Base-by-base conservation (phyloP, 2,329 filamentous ascomycete species). In the Colletotrichum sp. region DNA sequence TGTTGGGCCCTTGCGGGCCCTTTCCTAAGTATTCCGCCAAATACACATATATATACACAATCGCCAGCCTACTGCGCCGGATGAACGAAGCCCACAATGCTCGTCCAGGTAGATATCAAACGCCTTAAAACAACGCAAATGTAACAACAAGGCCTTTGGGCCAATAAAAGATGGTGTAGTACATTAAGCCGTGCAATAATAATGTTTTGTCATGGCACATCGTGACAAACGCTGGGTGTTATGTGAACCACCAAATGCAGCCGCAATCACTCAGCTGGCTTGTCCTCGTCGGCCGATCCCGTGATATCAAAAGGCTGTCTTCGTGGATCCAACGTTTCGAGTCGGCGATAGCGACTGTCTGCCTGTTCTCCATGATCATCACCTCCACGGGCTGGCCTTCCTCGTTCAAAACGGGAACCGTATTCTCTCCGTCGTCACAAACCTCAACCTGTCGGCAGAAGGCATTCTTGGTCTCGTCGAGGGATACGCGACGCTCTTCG, bases 191-290 rank as follows among this genome's bases (percentile, higher is more conserved):
- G 16, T 52, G 65, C 49, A 59, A 39, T 10, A 49, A 64, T 30
- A 21, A 49, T 9, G 30, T 21, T 59, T 13, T 60, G 28, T 34
- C 8, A 49, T 24, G 36, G 49, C n/a, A 34, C 16, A n/a, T 55
- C 26, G 39, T 39, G 5, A 57, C 5, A 24, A 26, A n/a, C 18
- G 18, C 16, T 18, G 7, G 15, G 32, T 28, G 39, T 49, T 65
- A 90, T 69, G 84, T 86, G 64, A 87, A 83, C 83, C 86, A 90
- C 89, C 89, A 91, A 78, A 90, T 84, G 77, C 90, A 91, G 10
- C 88, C 89, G 71, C 90, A 91, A 44, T 87, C 84, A 72, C 87
- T 90, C 71, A 90, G 82, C 65, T 89, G 85, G 26, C 79, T 71
- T 7, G 75, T 77, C 39, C 71, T 24, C n/a, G 66, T 16, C 15